Evolutionary conservation across 1,284 basidiomycete genomes (phyloP), one percentile per base, ranked within the genome.

Genomic region (Ganoderma resinaceum): DNA sequence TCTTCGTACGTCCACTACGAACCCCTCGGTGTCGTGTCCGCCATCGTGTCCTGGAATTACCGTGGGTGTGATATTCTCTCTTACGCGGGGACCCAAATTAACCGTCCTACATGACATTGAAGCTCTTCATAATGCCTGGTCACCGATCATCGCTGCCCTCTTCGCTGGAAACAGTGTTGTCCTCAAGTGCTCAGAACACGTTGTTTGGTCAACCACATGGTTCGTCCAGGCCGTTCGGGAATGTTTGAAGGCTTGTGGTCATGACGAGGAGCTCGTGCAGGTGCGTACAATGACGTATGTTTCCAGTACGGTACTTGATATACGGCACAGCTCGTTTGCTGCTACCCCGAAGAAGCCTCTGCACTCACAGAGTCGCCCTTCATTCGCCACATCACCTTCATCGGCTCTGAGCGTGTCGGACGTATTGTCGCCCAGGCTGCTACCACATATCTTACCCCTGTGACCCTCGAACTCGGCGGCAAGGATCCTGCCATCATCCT

Each of bases 1-100:
- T 87, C 84, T 23, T 89, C 87, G 35, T 84, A 94, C 78, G 94
- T 99, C 8, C 84, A 93, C 73, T 97, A 95, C 77, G 95, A 97
- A 71, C 97, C 97, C 9, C 87, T 97, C n/a, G 97, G 97, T 37
- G 94, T 97, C 0, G 95, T 98, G 12, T 90, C 92, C 53, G 97
- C 93, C 0, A 92, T 97, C 68, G 96, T 99, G 1, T 97, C 95
- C 0, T 98, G 97, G 95, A 96, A 95, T 76, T 95, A 95, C 78
- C 92, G 93, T 95, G 75, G 64, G 91, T 84, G 49, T 26, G 1
- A 20, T 33, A 12, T 35, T n/a, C 16, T 18, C 23, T 38, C 9
- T 49, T 14, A 37, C 8, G 26, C 57, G 18, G 1, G 12, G 9
- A 14, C 26, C 46, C n/a, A 62, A 20, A n/a, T 69, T 55, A 61